Evolutionary conservation across 352 stramenopile genomes (phyloP), one percentile per base, ranked within the genome.

Genomic region (Phytophthora constricta): DNA sequence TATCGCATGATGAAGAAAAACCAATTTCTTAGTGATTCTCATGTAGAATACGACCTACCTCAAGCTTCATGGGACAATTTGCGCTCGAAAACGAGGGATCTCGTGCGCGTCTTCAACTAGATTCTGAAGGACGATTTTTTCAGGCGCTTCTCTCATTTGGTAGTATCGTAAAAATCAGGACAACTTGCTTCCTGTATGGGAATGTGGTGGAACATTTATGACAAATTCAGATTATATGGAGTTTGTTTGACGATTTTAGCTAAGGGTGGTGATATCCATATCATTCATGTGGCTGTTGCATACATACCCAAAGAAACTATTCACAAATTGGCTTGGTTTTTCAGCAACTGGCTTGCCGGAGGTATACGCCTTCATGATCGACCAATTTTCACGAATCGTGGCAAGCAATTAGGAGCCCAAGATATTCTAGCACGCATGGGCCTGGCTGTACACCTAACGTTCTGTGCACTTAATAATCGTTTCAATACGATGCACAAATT

Each of bases 401-500:
- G 46, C 9, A 64, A 64, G n/a, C 57, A 51, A 14, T 26, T 57
- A 25, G n/a, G 17, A 0, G 57, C 25, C 2, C 47, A 58, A 16
- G 16, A n/a, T 5, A 8, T 46, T 1, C 7, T 58, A 11, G 25
- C 17, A 0, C 0, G 22, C 14, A 3, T 46, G 11, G 58, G 58
- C 13, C 19, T 65, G 11, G 22, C 27, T 19, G 26, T 65, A 2
- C 34, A 54, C 4, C 5, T 65, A 3, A 67, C 34, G 28, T 56
- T 67, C 22, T 67, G 41, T n/a, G 31, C 22, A 3, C 20, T 61
- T 1, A 41, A 66, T 23, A 58, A 57, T 10, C 27, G 49, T 8
- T 68, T 68, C n/a, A 68, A 68, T 11, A 68, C 43, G 0, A 57
- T 51, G 23, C 19, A 58, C 22, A 68, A 57, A 20, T 68, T 68